These are phyloP conservation scores for Teunomyces stri DNA, from an alignment of 805 yeast genomes.

Conservation along the genomic window DNA sequence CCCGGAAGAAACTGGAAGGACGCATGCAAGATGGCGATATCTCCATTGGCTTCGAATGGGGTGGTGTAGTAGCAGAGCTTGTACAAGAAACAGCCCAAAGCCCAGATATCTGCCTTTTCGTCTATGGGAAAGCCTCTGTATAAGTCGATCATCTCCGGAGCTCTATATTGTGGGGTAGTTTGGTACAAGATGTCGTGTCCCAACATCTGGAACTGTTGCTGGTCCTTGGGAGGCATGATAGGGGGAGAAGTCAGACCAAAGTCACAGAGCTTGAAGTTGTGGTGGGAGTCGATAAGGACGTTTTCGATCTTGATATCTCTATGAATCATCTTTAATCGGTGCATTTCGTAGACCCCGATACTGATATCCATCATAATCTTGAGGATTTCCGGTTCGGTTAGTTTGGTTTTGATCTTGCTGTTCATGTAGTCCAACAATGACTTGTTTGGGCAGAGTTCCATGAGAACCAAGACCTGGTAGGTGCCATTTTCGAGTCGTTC, in stretches of 20 bases:
- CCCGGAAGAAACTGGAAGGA: constrained; percentile 69
- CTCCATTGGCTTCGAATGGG: constrained; percentile 89
- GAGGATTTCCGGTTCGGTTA: constrained; percentile 72
- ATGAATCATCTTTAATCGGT: constrained; percentile 73
- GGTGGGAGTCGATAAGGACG: constrained; percentile 70
- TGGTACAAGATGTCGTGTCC: constrained; percentile 84
- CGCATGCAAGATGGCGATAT: constrained; percentile 82
- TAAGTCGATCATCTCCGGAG: constrained; percentile 95
- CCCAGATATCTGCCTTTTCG: constrained; percentile 95
- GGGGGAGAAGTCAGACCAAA: constrained; percentile 83
- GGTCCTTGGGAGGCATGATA: constrained; percentile 71
- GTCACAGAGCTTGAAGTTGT: constrained; percentile 82
- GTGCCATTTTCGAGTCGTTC: constrained; percentile 49
- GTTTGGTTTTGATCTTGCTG: constrained; percentile 71
- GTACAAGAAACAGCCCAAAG: constrained; percentile 86
- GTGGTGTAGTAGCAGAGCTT: constrained; percentile 90
- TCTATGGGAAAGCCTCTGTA: constrained; percentile 81
- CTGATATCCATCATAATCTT: constrained; percentile 82
- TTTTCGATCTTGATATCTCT: constrained; percentile 94
- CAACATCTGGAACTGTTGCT: constrained; percentile 68
- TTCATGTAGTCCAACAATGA: constrained; percentile 92
- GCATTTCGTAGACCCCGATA: constrained; percentile 83
- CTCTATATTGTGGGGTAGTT: constrained; percentile 93
- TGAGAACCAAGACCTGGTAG: constrained; percentile 85
- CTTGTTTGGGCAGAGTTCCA: constrained; percentile 90